Base-by-base conservation (phyloP, 352 stramenopile species). In the Plasmopara muralis region DNA sequence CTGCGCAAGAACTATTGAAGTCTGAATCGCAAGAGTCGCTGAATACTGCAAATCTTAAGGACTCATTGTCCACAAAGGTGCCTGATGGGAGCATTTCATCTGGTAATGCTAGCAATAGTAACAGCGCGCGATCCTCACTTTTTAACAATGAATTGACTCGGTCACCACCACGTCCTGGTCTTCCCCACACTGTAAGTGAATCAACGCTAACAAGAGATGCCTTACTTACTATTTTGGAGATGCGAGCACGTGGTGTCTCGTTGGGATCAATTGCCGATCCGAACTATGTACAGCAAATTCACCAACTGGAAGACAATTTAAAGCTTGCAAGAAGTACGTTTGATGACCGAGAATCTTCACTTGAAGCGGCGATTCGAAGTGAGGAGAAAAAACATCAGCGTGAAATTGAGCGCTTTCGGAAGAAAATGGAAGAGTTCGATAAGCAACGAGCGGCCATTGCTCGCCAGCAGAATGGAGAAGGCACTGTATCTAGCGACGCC, bases 341-440 rank as follows among this genome's bases (percentile, higher is more conserved):
- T 46, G 70, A 89, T 37, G 79, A 89, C 45, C 64, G 63, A n/a
- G 77, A 89, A 53, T 82, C 74, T 9, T 88, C 68, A 20, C 55
- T 89, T 14, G 81, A 88, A 25, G 77, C 74, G 12, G 78, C 72
- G 15, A 89, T 91, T 38, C 75, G 78, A 40, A 87, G 64, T 38
- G 79, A 89, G 60, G 76, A 90, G 48, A 79, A 90, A 40, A 89
- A 90, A 38, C 83, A 93, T 42, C 68, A 90, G 53, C 77, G 77
- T 37, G 83, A 93, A 65, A 82, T 93, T 39, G 79, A 90, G 58
- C 76, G 77, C 0, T 89, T 89, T 34, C 70, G 77, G 16, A 80
- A 82, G 53, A 87, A 89, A 47, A 89, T 93, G 76, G 74, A 90
- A 48, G 77, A 93, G 45, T 75, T 93, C 42, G 79, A 89, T 55